A percentile compares a stretch with the other conserved stretches of the same genome.
Conservation (phyloP, 2,329 filamentous ascomycete species). For the Fusarium sp. region DNA sequence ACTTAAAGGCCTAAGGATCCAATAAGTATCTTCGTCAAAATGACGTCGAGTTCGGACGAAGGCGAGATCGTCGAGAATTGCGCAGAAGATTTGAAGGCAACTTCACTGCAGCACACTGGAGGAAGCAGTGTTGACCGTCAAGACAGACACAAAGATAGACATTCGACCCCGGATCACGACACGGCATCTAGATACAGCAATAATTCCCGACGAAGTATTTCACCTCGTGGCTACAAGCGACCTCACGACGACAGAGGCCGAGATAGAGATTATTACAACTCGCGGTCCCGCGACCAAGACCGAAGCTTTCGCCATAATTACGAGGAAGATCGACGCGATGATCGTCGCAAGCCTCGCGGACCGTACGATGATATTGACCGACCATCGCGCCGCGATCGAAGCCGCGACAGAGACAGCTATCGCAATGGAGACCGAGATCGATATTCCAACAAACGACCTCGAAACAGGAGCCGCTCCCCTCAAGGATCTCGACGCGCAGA, state of each 20-base stretch:
- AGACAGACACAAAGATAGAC: conserved; percentile 79
- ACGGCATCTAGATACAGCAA: conserved; percentile 56
- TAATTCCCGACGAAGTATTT: conserved; percentile 62
- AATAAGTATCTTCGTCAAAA: conserved; percentile 45
- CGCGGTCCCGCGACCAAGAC: conserved; percentile 60
- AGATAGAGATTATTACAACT: conserved; percentile 57
- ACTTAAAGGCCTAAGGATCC: conserved; percentile 35
- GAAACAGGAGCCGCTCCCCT: conserved; percentile 67
- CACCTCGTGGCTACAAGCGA: conserved; percentile 76
- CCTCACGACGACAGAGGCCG: conserved; percentile 69
- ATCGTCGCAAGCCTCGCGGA: conserved; percentile 59
- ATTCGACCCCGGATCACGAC: conserved; percentile 67
- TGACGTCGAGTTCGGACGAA: conserved; percentile 77
- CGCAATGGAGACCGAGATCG: conserved; percentile 60
- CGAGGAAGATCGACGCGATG: conserved; percentile 65
- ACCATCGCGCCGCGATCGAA: conserved; percentile 51
- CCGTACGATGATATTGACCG: conserved; percentile 57
- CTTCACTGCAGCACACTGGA: conserved; percentile 81
- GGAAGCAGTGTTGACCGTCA: conserved; percentile 90
- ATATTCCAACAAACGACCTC: conserved; percentile 63
- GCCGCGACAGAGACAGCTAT: conserved; percentile 46
- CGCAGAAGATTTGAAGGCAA: conserved; percentile 79
- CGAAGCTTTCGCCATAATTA: conserved; percentile 71
- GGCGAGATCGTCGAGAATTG: conserved; percentile 85
- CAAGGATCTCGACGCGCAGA: conserved; percentile 54